A percentile compares a stretch with the other conserved stretches of the same genome.
Evolutionary conservation across 306 rosid species (phyloP).

Genomic region (Acmispon strigosus): DNA sequence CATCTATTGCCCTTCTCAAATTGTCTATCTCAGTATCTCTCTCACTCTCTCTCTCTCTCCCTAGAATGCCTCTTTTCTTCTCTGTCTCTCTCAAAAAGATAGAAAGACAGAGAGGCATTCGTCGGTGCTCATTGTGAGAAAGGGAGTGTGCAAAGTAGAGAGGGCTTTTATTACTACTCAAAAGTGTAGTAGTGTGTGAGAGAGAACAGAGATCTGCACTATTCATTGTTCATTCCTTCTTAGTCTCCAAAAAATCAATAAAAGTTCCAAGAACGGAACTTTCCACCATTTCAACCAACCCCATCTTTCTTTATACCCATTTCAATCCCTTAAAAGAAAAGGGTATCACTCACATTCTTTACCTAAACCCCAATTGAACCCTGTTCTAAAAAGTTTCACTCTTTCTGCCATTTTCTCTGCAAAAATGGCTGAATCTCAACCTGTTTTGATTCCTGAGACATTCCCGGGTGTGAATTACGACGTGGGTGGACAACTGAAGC

Average conservation of each 20-base stretch:
- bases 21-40: not conserved
- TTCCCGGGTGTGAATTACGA: slow-evolving; percentile 54
- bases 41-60: not conserved
- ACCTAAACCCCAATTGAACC: not conserved
- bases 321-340: not conserved
- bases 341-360: not conserved
- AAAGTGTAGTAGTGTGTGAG: not conserved
- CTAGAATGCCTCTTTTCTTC: slow-evolving; percentile 31
- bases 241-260: not conserved
- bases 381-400: too few species aligned
- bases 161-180: not conserved
- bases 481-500: slow-evolving; percentile 45
- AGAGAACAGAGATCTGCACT: slow-evolving; percentile 19
- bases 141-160: not conserved
- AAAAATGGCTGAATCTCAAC: slow-evolving; percentile 55
- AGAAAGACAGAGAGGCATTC: slow-evolving; percentile 25
- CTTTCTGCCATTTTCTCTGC: not conserved
- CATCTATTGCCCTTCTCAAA: slow-evolving; percentile 14
- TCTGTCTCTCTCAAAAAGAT: slow-evolving; percentile 25
- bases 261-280: not conserved
- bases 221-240: not conserved
- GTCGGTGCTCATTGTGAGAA: slow-evolving; percentile 2
- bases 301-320: not conserved
- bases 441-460: slow-evolving; percentile 52
- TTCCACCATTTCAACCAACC: not conserved